Conservation (phyloP, 257 asterid genomes). For the Solanum sejunctum region DNA sequence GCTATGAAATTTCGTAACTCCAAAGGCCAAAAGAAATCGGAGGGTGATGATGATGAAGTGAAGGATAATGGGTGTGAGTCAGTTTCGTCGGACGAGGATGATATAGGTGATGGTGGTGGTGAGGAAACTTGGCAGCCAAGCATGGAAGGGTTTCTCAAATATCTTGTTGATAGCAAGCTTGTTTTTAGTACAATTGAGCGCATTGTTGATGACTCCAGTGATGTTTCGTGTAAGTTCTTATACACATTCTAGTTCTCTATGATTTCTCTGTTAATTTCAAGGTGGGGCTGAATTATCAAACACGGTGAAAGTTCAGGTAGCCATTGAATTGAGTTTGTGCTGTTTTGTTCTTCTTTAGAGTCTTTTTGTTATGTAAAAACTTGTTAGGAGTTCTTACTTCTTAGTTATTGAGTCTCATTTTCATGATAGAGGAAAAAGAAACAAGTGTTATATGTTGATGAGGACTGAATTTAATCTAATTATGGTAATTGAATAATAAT, state of each 20-base stretch:
- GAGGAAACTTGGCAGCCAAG: conserved; percentile 65
- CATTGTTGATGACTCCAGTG: conserved; percentile 79
- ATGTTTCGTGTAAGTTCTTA: conserved; percentile 68
- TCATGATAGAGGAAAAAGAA: not conserved
- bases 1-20: conserved; percentile 69
- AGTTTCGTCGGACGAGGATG: conserved; percentile 1
- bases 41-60: not conserved
- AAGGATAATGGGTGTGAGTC: conserved; percentile 9
- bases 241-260: not conserved
- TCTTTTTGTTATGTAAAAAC: not conserved
- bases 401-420: not conserved
- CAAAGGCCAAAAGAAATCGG: conserved; percentile 1
- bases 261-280: not conserved
- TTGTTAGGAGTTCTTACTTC: not conserved
- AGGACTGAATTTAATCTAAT: not conserved
- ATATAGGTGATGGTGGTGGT: not conserved
- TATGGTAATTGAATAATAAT: not conserved
- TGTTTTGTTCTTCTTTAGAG: not conserved
- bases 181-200: conserved; percentile 79
- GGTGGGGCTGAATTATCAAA: not conserved
- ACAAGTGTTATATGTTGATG: not conserved
- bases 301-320: not conserved
- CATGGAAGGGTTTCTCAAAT: conserved; percentile 63
- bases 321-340: not conserved
- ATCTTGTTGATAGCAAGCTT: conserved; percentile 69